A percentile compares a stretch with the other conserved stretches of the same genome.
These are phyloP conservation scores for Prunus yedoensis DNA, from an alignment of 331 rosid species.

Conservation along the genomic window DNA sequence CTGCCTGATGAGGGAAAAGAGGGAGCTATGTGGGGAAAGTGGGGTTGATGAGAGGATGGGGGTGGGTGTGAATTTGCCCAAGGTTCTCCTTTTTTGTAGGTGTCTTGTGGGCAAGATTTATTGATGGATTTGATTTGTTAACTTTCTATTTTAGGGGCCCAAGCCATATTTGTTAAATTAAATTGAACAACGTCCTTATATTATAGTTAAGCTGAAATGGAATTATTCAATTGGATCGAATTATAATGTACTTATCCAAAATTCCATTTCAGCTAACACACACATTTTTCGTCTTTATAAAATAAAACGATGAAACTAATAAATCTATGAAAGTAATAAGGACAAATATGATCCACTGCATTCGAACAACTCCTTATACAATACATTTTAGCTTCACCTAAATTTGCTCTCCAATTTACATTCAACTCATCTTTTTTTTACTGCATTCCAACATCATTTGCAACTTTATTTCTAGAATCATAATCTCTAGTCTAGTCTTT, in stretches of 20 bases:
- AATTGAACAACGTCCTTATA: background rate
- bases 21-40: slow-evolving; percentile 28
- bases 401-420: background rate
- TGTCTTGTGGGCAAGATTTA: slow-evolving; percentile 36
- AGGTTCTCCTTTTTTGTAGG: slow-evolving; percentile 76
- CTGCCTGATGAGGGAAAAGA: slow-evolving; percentile 26
- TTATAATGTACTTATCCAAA: too few relatives aligned
- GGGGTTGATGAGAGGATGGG: slow-evolving; percentile 17
- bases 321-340: too few relatives aligned
- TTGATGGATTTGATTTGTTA: slow-evolving; percentile 10
- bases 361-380: too few relatives aligned
- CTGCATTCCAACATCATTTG: slow-evolving; percentile 9
- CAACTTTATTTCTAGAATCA: background rate
- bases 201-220: background rate
- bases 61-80: slow-evolving; percentile 14
- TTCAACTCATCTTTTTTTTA: background rate
- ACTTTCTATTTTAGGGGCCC: slow-evolving; percentile 31
- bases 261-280: too few relatives aligned
- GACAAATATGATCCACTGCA: too few relatives aligned
- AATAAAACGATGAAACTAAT: too few relatives aligned
- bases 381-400: background rate
- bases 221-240: too few relatives aligned
- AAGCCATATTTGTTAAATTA: background rate
- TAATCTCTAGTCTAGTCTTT: background rate
- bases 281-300: too few relatives aligned